phyloP scores from a whole-genome alignment of 129 eudicot genomes.

The Escallonia herrerae region DNA sequence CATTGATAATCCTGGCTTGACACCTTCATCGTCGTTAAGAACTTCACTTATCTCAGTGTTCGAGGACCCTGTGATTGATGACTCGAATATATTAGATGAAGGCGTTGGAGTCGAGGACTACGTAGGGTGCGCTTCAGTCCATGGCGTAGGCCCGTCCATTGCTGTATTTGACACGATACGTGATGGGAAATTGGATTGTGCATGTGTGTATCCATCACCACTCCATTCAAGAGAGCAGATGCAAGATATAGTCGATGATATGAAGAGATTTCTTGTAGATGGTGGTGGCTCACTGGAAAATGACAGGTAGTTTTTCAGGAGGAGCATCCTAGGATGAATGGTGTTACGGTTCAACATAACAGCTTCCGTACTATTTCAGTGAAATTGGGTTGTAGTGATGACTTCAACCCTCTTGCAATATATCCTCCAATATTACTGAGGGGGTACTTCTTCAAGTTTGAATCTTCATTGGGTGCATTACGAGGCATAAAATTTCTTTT shows the following conservation, averaged over 20 bases:
- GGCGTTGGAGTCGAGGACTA: conserved; percentile 61
- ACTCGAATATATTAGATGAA: conserved; percentile 20
- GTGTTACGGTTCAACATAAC: neutral
- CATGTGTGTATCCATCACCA: conserved; percentile 81
- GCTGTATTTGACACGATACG: conserved; percentile 74
- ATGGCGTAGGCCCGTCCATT: conserved; percentile 83
- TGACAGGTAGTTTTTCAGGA: neutral
- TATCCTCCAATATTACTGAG: too few relatives aligned
- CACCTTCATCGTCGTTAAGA: conserved; percentile 70
- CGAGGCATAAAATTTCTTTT: too few relatives aligned
- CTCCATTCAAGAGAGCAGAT: conserved; percentile 90
- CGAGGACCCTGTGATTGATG: conserved; percentile 58
- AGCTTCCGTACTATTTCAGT: too few relatives aligned
- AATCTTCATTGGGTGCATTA: too few relatives aligned
- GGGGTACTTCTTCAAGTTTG: too few relatives aligned
- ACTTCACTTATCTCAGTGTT: conserved; percentile 80
- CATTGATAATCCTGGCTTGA: conserved; percentile 86
- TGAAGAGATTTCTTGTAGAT: conserved; percentile 55
- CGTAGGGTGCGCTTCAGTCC: conserved; percentile 85
- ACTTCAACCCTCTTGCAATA: too few relatives aligned
- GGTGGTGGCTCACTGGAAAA: conserved; percentile 5
- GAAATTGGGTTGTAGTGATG: too few relatives aligned
- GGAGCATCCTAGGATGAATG: neutral
- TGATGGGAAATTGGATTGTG: conserved; percentile 69
- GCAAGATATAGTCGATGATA: conserved; percentile 50